phyloP scores from a whole-genome alignment of 1,284 basidiomycete genomes.

The Sanghuangporus sanghuang region DNA sequence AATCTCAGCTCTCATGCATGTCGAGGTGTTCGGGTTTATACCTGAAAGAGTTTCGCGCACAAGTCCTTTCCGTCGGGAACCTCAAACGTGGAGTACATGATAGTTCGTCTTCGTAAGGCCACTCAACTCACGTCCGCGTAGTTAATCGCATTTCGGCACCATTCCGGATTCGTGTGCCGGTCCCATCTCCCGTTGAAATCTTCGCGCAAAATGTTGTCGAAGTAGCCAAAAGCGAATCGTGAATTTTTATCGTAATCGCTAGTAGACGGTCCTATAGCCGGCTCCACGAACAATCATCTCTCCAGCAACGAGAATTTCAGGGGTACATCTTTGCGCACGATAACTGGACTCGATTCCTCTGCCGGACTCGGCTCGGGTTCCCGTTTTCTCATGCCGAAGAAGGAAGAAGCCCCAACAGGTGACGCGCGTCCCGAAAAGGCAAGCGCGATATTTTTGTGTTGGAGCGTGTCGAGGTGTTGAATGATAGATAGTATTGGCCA shows the following conservation, averaged over 20 bases:
- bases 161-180: background rate
- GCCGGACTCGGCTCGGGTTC: background rate
- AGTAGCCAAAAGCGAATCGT: background rate
- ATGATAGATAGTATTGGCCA: background rate
- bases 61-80: too few species aligned
- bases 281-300: background rate
- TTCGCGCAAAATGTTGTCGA: background rate
- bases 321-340: background rate
- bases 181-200: background rate
- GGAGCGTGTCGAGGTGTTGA: background rate
- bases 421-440: background rate
- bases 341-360: background rate
- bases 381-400: background rate
- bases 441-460: background rate
- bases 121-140: background rate
- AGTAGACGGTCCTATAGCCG: background rate
- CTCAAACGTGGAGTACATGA: too few species aligned
- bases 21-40: too few species aligned
- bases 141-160: background rate
- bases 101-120: too few species aligned
- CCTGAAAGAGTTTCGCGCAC: too few species aligned
- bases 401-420: background rate
- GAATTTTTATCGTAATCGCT: background rate
- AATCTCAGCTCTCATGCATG: too few species aligned
- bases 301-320: background rate